Evolutionary conservation across 1,139 yeast genomes (phyloP).

Genomic region (Pichia sp.): DNA sequence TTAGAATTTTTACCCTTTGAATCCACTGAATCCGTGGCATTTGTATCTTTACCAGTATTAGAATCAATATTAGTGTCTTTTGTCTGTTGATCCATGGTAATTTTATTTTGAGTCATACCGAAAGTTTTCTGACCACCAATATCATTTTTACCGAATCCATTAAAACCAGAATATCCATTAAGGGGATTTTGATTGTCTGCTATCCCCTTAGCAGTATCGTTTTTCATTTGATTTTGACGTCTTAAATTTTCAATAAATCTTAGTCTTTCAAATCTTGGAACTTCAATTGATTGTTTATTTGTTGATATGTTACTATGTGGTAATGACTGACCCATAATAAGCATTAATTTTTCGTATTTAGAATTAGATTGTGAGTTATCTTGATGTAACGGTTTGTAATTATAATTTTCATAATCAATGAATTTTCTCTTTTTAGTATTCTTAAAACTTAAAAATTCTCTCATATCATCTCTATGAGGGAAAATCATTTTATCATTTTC

Average conservation of each 20-base stretch:
- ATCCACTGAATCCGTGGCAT: background rate
- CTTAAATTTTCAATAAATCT: constrained; percentile 46
- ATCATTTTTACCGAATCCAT: constrained; percentile 1
- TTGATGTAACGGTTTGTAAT: constrained; percentile 48
- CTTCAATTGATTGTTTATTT: constrained; percentile 26
- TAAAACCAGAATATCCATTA: constrained; percentile 10
- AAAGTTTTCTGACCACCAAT: constrained; percentile 3
- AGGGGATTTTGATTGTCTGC: constrained; percentile 6
- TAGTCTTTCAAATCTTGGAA: constrained; percentile 42
- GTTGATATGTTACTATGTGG: constrained; percentile 27
- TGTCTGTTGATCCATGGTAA: background rate
- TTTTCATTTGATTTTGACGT: constrained; percentile 21
- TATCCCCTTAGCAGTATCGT: constrained; percentile 18
- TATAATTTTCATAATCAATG: constrained; percentile 32
- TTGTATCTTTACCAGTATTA: constrained; percentile 11
- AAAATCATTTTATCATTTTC: constrained; percentile 36
- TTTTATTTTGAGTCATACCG: background rate
- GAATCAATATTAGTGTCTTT: no score
- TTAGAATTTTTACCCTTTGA: constrained; percentile 8
- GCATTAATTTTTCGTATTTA: constrained; percentile 89
- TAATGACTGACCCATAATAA: constrained; percentile 34
- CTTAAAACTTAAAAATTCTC: constrained; percentile 32
- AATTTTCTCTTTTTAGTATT: background rate
- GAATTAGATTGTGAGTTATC: constrained; percentile 70
- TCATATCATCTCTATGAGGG: constrained; percentile 44